Percentiles rank a stretch among this genome's conserved stretches.
Conservation (phyloP, 345 rosid species). For the Heritiera littoralis region DNA sequence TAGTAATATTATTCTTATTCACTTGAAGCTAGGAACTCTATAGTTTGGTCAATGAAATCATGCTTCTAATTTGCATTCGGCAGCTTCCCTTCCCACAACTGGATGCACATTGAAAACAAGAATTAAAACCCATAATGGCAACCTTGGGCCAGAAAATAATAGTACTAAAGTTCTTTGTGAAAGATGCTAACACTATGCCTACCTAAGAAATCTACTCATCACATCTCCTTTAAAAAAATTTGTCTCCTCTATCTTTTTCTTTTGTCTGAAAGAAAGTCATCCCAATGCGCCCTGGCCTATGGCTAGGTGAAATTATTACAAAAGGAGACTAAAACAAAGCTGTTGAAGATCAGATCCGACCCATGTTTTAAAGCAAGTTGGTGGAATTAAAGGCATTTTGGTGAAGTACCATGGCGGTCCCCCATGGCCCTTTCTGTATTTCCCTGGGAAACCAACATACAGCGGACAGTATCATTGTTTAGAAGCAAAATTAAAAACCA, state of each 20-base stretch:
- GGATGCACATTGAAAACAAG: background rate
- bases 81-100: background rate
- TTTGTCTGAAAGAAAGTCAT: background rate
- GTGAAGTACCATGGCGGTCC: constrained; percentile 32
- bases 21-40: constrained; percentile 9
- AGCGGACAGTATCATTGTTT: background rate
- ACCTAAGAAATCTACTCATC: background rate
- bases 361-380: background rate
- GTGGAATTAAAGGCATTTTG: constrained; percentile 31
- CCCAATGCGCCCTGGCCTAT: background rate
- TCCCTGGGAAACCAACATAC: background rate
- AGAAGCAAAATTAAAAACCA: background rate
- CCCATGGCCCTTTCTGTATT: constrained; percentile 50
- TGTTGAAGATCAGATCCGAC: background rate
- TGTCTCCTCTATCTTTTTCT: background rate
- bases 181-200: background rate
- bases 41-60: constrained; percentile 13
- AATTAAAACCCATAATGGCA: background rate
- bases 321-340: background rate
- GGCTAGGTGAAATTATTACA: background rate
- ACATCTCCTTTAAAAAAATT: background rate
- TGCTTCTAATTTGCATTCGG: background rate
- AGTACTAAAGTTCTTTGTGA: background rate
- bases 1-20: constrained; percentile 5
- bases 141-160: background rate